Conservation (phyloP, 345 rosid species). For the Erucastrum elatum region DNA sequence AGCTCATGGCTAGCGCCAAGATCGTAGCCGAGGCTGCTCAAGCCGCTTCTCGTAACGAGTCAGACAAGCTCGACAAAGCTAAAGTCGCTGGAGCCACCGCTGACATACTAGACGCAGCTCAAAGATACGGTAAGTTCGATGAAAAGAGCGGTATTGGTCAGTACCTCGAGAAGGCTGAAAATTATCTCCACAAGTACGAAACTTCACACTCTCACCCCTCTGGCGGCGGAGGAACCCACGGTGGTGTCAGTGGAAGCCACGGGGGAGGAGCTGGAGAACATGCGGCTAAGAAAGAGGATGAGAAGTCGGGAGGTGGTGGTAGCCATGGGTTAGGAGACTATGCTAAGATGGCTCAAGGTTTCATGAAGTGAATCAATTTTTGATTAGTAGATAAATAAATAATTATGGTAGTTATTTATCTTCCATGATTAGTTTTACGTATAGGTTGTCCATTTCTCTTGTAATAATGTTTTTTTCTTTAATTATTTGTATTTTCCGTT, state of each 20-base stretch:
- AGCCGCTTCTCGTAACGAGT: slow-evolving; percentile 41
- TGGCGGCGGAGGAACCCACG: not conserved
- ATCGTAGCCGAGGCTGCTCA: slow-evolving; percentile 59
- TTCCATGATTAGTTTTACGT: slow-evolving; percentile 11
- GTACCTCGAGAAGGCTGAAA: slow-evolving; percentile 69
- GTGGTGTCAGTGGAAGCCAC: not conserved
- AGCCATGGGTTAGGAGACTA: slow-evolving; percentile 50
- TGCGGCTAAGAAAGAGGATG: slow-evolving; percentile 35
- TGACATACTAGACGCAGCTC: slow-evolving; percentile 60
- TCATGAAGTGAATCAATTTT: slow-evolving; percentile 39
- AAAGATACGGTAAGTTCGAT: slow-evolving; percentile 69
- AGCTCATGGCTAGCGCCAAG: slow-evolving; percentile 69
- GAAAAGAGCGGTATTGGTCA: slow-evolving; percentile 58
- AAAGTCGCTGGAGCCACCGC: slow-evolving; percentile 49
- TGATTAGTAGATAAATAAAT: not conserved
- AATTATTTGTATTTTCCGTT: too few relatives aligned
- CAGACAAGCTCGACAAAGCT: slow-evolving; percentile 42
- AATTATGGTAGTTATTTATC: slow-evolving; percentile 13
- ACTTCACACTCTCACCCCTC: slow-evolving; percentile 43
- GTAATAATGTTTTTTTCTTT: too few relatives aligned
- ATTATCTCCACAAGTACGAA: slow-evolving; percentile 63
- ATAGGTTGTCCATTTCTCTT: not conserved
- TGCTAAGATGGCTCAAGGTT: slow-evolving; percentile 70
- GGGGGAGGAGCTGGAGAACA: slow-evolving; percentile 2
- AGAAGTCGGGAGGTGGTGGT: slow-evolving; percentile 45